Base-by-base conservation (phyloP, 345 rosid species). In the Erucastrum elatum region DNA sequence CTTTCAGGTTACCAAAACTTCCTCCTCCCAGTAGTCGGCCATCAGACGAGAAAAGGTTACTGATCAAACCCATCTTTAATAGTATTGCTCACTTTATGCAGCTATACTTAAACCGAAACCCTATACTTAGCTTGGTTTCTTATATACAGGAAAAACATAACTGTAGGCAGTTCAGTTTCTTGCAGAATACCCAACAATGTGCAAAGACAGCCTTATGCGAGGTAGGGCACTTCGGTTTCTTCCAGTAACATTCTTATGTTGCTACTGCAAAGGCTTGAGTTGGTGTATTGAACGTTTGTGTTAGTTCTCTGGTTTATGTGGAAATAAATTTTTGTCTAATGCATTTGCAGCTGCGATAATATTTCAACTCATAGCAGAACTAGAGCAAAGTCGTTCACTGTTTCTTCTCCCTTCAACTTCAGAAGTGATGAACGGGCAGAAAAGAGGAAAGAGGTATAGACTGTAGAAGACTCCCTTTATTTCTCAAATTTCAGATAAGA, bases 341-440 rank as follows among this genome's bases (percentile, higher is more conserved):
- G 73, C n/a, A 34, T 17, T 76, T 53, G 76, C 85, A 90, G 92
- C 73, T 5, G 74, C 74, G 76, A 79, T 31, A 86, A 76, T 76
- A 63, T 86, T 84, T 66, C 86, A 25, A 87, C 8, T 64, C 59
- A 81, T 27, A 80, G 73, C 68, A 83, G 78, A 82, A 77, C 81
- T 84, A 90, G 82, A 83, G 60, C 77, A 73, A 83, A 55, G 64
- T 74, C 91, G 34, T 65, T 87, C 65, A 80, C 79, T 77, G 66
- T 81, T 31, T 84, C 87, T 34, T 76, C 82, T 60, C 91, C 94
- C 27, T 95, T 91, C 82, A 84, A 85, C 82, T 88, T 93, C 83
- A 88, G 89, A 80, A 90, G 93, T 34, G 98, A 85, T 75, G 97
- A 93, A 85, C 85, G 98, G 74, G 98, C 92, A 8, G 86, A 84